phyloP scores from a whole-genome alignment of 345 rosid genomes.

The Murraya paniculata region DNA sequence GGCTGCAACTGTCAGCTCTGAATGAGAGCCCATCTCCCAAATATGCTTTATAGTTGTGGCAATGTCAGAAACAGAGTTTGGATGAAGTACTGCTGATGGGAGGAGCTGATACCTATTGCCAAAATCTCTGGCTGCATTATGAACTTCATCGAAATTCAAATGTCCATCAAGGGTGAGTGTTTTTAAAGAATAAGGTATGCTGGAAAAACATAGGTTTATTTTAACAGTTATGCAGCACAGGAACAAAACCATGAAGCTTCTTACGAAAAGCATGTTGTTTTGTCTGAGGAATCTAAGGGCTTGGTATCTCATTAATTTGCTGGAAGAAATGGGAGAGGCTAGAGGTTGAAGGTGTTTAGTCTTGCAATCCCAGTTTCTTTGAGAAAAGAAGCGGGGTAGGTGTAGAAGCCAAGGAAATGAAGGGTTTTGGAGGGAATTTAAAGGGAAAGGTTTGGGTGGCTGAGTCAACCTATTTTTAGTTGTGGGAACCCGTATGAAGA shows the following conservation, averaged over 20 bases:
- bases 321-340: slow-evolving; percentile 24
- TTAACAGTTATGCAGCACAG: slow-evolving; percentile 58
- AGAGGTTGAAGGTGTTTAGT: slow-evolving; percentile 26
- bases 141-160: slow-evolving; percentile 63
- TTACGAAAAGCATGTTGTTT: slow-evolving; percentile 45
- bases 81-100: slow-evolving; percentile 79
- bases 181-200: slow-evolving; percentile 56
- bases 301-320: slow-evolving; percentile 40
- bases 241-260: slow-evolving; percentile 58
- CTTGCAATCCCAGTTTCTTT: slow-evolving; percentile 17
- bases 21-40: slow-evolving; percentile 80
- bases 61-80: slow-evolving; percentile 76
- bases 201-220: slow-evolving; percentile 58
- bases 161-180: slow-evolving; percentile 65
- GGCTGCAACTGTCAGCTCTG: slow-evolving; percentile 83
- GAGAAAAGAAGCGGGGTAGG: slow-evolving; percentile 24
- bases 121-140: slow-evolving; percentile 78
- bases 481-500: slow-evolving; percentile 65
- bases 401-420: slow-evolving; percentile 36
- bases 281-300: slow-evolving; percentile 36
- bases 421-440: slow-evolving; percentile 47
- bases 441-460: slow-evolving; percentile 47
- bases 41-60: slow-evolving; percentile 66
- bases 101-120: slow-evolving; percentile 66
- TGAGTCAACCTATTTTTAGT: slow-evolving; percentile 57